A percentile compares a stretch with the other conserved stretches of the same genome.
phyloP scores from a whole-genome alignment of 805 yeast genomes.

The Jamesozyma rosinii region DNA sequence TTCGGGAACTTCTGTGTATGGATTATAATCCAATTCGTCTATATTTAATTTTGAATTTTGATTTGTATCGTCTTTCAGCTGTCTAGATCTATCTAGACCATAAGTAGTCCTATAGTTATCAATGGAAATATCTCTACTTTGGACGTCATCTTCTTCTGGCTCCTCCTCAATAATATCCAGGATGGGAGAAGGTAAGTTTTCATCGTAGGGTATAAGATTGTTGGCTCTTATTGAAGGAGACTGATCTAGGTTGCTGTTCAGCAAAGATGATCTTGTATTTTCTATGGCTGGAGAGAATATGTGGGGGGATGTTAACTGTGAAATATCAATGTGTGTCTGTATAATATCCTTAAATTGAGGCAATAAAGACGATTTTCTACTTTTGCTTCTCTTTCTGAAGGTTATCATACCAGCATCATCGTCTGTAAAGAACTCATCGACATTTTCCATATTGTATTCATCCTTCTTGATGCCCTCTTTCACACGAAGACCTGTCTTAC shows the following conservation, averaged over 20 bases:
- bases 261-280: background rate
- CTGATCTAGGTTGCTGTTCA: background rate
- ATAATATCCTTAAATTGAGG: slow-evolving; percentile 2
- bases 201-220: background rate
- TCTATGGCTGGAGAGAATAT: slow-evolving; percentile 8
- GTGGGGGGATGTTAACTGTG: slow-evolving; percentile 8
- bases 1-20: slow-evolving; percentile 43
- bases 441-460: slow-evolving; percentile 20
- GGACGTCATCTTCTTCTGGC: background rate
- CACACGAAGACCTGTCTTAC: slow-evolving; percentile 48
- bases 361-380: slow-evolving; percentile 18
- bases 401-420: slow-evolving; percentile 28
- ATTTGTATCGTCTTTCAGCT: background rate
- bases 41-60: background rate
- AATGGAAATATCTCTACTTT: background rate
- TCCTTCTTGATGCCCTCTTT: slow-evolving; percentile 11
- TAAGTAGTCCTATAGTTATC: background rate
- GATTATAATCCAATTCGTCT: slow-evolving; percentile 1
- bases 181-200: background rate
- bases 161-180: background rate
- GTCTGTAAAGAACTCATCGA: slow-evolving; percentile 60
- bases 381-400: slow-evolving; percentile 10
- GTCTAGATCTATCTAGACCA: slow-evolving; percentile 3
- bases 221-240: background rate
- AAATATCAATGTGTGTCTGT: background rate